Conservation (phyloP, 352 stramenopile genomes). For the Hyaloperonospora brassicae region DNA sequence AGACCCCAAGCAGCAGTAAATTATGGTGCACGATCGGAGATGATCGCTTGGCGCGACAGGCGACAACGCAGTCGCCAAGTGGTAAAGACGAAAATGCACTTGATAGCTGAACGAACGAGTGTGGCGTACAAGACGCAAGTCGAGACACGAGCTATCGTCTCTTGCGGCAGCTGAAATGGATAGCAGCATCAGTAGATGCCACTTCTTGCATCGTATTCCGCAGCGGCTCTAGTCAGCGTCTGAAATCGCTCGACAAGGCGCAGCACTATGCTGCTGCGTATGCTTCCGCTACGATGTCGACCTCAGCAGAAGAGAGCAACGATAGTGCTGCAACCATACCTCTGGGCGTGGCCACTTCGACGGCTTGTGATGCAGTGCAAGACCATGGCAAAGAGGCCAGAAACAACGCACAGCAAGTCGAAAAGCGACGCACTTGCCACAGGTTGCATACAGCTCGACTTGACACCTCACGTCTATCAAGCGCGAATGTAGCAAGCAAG, state of each 20-base stretch:
- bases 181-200: too few species aligned
- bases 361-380: too few species aligned
- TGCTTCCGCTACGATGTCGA: conserved; percentile 6
- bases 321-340: not conserved
- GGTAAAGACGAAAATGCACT: conserved; percentile 22
- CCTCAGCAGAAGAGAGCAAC: conserved; percentile 21
- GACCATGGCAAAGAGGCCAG: too few species aligned
- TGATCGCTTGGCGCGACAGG: not conserved
- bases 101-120: conserved; percentile 3
- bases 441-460: not conserved
- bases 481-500: conserved; percentile 64
- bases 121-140: conserved; percentile 2
- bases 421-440: not conserved
- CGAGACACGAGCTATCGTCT: conserved; percentile 7
- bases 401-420: not conserved
- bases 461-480: conserved; percentile 67
- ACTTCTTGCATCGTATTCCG: conserved; percentile 13
- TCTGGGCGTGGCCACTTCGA: too few species aligned
- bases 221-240: too few species aligned
- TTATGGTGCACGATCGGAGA: conserved; percentile 3
- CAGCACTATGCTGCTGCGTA: conserved; percentile 58
- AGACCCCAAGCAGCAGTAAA: conserved; percentile 16
- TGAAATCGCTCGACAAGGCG: conserved; percentile 53
- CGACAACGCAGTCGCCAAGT: not conserved
- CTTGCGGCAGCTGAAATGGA: conserved; percentile 8